Base-by-base conservation (phyloP, 2,329 filamentous ascomycete species). In the Pseudopithomyces maydicus region DNA sequence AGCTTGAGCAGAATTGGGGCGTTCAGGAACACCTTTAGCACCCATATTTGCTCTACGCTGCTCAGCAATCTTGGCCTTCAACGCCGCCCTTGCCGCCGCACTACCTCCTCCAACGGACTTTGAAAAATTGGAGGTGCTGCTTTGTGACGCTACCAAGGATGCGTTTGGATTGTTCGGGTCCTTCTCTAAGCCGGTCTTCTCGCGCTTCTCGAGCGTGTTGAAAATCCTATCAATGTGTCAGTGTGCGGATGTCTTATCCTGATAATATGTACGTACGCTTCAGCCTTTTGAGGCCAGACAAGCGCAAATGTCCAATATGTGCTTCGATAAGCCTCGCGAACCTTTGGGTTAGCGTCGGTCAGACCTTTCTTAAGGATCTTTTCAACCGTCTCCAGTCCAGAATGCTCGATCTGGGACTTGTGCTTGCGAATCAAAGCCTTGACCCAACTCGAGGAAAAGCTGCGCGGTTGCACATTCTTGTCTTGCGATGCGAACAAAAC, bases 311-410 rank as follows among this genome's bases (percentile, higher is more conserved):
- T 81, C 95, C 95, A 99, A 75, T 91, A 99, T 0, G 92, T 91
- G 36, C 86, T 84, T 66, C 95, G 87, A 82, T 90, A 94, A 62
- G 87, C 88, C 75, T 97, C 92, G 67, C 95, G 87, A 44, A 98
- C 94, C 29, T 89, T 90, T 7, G 93, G 92, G 69, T 98, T 97
- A 12, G 94, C 83, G 79, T 99, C 95, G 20, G 82, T 83, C n/a
- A 99, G 82, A 0, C 94, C 91, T 73, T 92, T 96, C 74, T 90
- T 92, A 70, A 99, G 86, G 64, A 90, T 91, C 75, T 96, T 96
- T 63, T 96, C 92, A 14, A 96, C 85, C 26, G 91, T 70, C 12
- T 97, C 92, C 19, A 96, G 78, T 41, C 92, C 93, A 1, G 85
- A 85, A 70, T 96, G 91, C 73, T 98, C 94, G 57, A 98, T 82